Percentiles rank a stretch among this genome's conserved stretches.
phyloP scores from a whole-genome alignment of 495 filamentous ascomycete genomes.

The Massariosphaeria phaeospora region DNA sequence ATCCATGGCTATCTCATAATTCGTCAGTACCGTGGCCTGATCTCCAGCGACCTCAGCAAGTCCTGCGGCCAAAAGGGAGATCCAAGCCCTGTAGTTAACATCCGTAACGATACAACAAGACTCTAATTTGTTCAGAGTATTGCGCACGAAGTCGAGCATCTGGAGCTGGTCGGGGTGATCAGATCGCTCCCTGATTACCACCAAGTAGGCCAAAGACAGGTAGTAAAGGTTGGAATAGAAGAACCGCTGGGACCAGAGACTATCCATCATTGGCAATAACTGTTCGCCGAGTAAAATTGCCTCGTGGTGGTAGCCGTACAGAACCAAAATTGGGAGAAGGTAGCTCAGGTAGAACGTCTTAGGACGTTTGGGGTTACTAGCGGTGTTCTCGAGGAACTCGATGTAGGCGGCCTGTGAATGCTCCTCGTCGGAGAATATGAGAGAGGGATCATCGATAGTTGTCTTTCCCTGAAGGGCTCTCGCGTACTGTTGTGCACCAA shows the following conservation, averaged over 20 bases:
- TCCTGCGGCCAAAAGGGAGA: conserved; percentile 67
- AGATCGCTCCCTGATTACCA: conserved; percentile 55
- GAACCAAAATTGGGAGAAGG: conserved; percentile 65
- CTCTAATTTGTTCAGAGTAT: conserved; percentile 61
- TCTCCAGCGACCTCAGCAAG: conserved; percentile 60
- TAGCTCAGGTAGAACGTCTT: conserved; percentile 67
- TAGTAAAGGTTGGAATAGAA: conserved; percentile 63
- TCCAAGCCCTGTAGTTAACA: conserved; percentile 78
- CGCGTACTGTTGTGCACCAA: conserved; percentile 65
- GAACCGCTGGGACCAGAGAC: conserved; percentile 70
- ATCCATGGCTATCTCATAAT: conserved; percentile 73
- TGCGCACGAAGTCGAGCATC: conserved; percentile 51
- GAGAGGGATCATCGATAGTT: conserved; percentile 47
- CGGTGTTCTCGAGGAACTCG: conserved; percentile 46
- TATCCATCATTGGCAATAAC: conserved; percentile 53
- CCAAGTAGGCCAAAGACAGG: conserved; percentile 60
- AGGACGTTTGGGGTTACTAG: conserved; percentile 49
- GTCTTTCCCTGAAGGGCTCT: conserved; percentile 85
- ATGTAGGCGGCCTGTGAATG: conserved; percentile 65
- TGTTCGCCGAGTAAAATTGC: conserved; percentile 62
- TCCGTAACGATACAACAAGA: conserved; percentile 63
- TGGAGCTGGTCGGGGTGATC: conserved; percentile 49
- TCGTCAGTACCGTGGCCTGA: conserved; percentile 55
- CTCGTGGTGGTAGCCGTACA: conserved; percentile 69
- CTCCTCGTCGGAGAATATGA: conserved; percentile 65